These are phyloP conservation scores for Boletus huronensis DNA, from an alignment of 768 basidiomycete genomes.

Conservation along the genomic window DNA sequence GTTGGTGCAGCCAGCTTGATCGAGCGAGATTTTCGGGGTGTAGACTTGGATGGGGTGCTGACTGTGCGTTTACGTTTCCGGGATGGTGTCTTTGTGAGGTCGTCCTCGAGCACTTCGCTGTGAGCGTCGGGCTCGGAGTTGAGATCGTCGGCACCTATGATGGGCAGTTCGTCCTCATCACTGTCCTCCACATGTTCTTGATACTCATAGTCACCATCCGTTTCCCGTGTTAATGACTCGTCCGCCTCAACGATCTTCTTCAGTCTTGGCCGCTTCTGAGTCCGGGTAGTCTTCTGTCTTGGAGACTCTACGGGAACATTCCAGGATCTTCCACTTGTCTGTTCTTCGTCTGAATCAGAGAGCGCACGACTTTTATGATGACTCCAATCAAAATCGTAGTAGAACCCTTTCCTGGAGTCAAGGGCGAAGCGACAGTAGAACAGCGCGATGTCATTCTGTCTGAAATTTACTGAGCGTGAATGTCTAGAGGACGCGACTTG, in stretches of 20 bases:
- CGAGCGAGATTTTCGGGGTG: constrained; percentile 35
- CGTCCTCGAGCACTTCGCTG: constrained; percentile 25
- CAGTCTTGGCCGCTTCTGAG: constrained; percentile 22
- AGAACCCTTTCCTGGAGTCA: constrained; percentile 55
- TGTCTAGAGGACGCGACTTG: constrained; percentile 15
- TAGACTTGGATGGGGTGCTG: constrained; percentile 29
- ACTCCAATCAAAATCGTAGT: constrained; percentile 61
- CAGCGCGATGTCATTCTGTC: constrained; percentile 18
- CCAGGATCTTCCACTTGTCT: constrained; percentile 43
- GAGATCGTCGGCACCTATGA: constrained; percentile 11
- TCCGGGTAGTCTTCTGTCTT: constrained; percentile 2
- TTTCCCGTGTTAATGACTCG: constrained; percentile 13
- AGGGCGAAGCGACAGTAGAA: constrained; percentile 62
- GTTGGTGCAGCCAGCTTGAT: constrained; percentile 58
- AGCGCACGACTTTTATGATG: constrained; percentile 42
- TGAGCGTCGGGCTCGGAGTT: constrained; percentile 29
- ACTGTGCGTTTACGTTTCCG: constrained; percentile 46
- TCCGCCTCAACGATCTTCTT: constrained; percentile 25
- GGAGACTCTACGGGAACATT: constrained; percentile 35
- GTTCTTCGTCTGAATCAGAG: constrained; percentile 23
- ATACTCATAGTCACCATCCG: constrained; percentile 22
- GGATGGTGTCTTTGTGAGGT: constrained; percentile 49
- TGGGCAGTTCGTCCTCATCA: constrained; percentile 23
- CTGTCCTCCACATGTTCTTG: constrained; percentile 15
- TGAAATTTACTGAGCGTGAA: constrained; percentile 9